Evolutionary conservation across 2,329 filamentous ascomycete genomes (phyloP).

Genomic region (Epichloe festucae): DNA sequence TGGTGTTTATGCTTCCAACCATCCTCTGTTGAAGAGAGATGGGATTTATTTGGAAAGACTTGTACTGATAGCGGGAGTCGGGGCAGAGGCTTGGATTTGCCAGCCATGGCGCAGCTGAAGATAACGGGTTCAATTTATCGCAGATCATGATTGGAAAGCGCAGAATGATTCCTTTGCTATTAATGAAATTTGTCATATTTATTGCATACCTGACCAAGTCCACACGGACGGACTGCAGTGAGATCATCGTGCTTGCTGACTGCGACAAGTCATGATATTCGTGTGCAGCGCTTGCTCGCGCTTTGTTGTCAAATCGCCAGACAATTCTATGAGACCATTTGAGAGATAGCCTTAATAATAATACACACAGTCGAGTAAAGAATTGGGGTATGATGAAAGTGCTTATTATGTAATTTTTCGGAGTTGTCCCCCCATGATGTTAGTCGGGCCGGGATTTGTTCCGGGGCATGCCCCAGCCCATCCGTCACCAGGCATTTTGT

Average conservation of each 20-base stretch:
- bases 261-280: no score
- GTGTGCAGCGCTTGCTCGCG: no score
- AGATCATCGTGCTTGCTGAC: background rate
- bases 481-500: conserved; percentile 2
- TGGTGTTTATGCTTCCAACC: background rate
- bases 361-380: background rate
- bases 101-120: background rate
- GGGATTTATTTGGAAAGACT: background rate
- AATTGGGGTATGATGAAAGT: background rate
- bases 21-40: background rate
- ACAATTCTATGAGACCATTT: no score
- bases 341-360: no score
- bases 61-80: conserved; percentile 1
- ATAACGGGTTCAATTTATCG: background rate
- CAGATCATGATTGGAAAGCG: background rate
- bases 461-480: conserved; percentile 3
- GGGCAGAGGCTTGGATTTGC: background rate
- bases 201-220: background rate
- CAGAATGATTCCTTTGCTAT: background rate
- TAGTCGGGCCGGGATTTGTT: conserved; percentile 9
- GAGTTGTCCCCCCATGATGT: background rate
- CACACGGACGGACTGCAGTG: background rate
- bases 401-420: background rate
- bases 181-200: background rate
- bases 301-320: no score